Conservation (phyloP, 1,284 basidiomycete species). For the Moesziomyces sp. region DNA sequence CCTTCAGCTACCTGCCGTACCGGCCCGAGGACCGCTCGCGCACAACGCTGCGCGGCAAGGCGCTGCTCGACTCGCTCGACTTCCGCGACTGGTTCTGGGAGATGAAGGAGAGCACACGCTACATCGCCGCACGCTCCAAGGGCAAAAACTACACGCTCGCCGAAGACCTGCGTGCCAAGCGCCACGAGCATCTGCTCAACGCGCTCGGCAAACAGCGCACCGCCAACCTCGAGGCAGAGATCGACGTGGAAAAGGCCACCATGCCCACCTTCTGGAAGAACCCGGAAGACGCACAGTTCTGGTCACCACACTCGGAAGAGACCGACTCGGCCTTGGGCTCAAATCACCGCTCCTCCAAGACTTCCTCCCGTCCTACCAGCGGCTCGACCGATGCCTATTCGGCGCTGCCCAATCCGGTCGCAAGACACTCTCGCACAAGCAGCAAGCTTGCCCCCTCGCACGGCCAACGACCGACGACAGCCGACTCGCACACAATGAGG, state of each 20-base stretch:
- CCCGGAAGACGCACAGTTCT: conserved; percentile 16
- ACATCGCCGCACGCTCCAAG: conserved; percentile 44
- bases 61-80: conserved; percentile 52
- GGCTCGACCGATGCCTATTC: conserved; percentile 7
- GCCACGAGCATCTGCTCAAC: conserved; percentile 48
- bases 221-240: conserved; percentile 34
- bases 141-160: conserved; percentile 47
- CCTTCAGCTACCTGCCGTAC: conserved; percentile 80
- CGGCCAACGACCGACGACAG: no score
- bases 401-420: conserved; percentile 1
- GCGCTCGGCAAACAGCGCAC: conserved; percentile 47
- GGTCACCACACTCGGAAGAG: conserved; percentile 4
- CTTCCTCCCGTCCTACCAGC: background rate
- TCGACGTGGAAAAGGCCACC: conserved; percentile 39
- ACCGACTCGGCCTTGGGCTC: background rate
- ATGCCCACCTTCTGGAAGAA: conserved; percentile 50
- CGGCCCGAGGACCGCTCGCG: conserved; percentile 55
- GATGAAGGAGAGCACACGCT: conserved; percentile 53
- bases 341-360: background rate
- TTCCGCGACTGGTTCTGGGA: conserved; percentile 59
- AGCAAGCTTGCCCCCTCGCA: conserved; percentile 1
- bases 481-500: conserved; percentile 13
- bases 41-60: conserved; percentile 36
- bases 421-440: background rate
- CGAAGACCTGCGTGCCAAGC: conserved; percentile 53